Evolutionary conservation across 257 asterid species (phyloP), one percentile per base, ranked within the genome.

Genomic region (Oldenlandia corymbosa): DNA sequence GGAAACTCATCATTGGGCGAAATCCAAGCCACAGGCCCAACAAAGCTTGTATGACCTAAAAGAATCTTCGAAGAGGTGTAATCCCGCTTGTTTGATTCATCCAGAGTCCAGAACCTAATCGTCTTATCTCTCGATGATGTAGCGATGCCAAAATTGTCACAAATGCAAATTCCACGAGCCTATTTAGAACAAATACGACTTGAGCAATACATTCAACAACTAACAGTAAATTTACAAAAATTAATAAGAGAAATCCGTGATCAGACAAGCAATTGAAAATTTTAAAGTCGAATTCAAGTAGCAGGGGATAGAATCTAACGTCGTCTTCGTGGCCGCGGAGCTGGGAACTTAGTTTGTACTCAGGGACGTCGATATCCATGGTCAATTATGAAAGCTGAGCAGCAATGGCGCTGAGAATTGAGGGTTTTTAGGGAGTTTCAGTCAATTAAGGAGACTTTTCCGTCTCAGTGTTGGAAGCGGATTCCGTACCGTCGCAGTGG

Each of bases 281-380:
- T 30, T 9, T 48, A 24, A 37, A 26, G 34, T 16, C 56, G 37
- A 6, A 20, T 10, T 39, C 34, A 17, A 39, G 20, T 41, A 41
- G 27, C 20, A 18, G 18, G 46, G 20, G n/a, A n/a, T 18, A 12
- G 69, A 58, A 70, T 64, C 81, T 18, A 80, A 93, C 99, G 75
- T 90, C 99, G 78, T 88, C 99, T 65, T 90, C 99, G 87, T 90
- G 99, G 67, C 99, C 95, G 36, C 61, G 77, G 30, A 93, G 92
- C 62, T 93, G 96, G 69, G 88, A 85, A 71, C 97, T 76, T 79
- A 93, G 63, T 58, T 75, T 82, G 81, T 85, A 93, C 80, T 84
- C 90, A 23, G 76, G 60, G 24, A 67, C 75, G 70, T 93, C 99
- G 75, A 93, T 72, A 69, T 90, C 95, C 97, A 90, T 85, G 5